A percentile compares a stretch with the other conserved stretches of the same genome.
phyloP scores from a whole-genome alignment of 1,139 yeast species.

The Kluyveromyces sp. region DNA sequence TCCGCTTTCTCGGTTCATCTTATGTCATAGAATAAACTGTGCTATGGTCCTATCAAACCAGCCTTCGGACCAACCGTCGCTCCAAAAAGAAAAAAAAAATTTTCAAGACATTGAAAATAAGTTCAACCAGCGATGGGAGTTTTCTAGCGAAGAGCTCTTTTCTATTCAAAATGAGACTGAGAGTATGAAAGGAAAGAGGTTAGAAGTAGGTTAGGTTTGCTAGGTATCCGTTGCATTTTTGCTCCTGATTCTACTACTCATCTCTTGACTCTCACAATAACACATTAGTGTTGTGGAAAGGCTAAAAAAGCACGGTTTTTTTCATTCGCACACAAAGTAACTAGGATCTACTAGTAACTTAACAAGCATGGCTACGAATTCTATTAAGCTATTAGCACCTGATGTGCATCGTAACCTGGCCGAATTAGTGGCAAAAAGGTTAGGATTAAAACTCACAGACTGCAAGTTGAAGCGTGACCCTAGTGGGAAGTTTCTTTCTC shows the following conservation, averaged over 20 bases:
- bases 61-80: too few relatives aligned
- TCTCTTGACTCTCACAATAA: background rate
- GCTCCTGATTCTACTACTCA: background rate
- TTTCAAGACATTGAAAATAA: conserved; percentile 1
- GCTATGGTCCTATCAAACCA: too few relatives aligned
- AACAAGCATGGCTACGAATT: conserved; percentile 59
- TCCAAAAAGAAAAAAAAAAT: conserved; percentile 1
- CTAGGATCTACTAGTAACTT: background rate
- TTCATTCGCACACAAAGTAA: background rate
- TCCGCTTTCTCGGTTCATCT: too few relatives aligned
- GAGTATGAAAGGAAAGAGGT: background rate
- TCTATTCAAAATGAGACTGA: background rate
- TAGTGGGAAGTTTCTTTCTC: conserved; percentile 87
- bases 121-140: background rate
- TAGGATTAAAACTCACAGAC: conserved; percentile 57
- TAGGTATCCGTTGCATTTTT: background rate
- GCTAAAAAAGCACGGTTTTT: background rate
- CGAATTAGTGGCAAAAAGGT: conserved; percentile 65
- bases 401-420: conserved; percentile 87
- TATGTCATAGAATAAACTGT: too few relatives aligned
- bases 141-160: background rate
- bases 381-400: conserved; percentile 81
- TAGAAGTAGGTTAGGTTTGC: background rate
- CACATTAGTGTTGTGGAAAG: background rate
- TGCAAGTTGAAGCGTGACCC: conserved; percentile 64